These are phyloP conservation scores for Lipomyces yamadae DNA, from an alignment of 805 yeast species.

Conservation along the genomic window DNA sequence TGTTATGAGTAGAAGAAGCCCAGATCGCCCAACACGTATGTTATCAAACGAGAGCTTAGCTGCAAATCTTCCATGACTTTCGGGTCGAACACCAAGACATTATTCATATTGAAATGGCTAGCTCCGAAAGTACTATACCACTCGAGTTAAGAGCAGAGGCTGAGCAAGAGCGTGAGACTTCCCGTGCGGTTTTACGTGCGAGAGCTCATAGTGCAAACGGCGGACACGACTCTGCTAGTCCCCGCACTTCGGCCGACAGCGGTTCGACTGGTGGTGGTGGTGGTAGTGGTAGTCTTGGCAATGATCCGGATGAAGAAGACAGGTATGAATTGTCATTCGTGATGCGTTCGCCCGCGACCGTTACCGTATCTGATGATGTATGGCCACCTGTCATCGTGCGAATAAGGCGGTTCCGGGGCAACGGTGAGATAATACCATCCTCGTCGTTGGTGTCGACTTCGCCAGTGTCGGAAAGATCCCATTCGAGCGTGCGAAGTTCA, in stretches of 20 bases:
- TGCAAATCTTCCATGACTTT: not conserved
- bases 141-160: not conserved
- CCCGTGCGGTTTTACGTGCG: not conserved
- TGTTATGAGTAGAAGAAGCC: not conserved
- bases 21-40: not conserved
- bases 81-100: not conserved
- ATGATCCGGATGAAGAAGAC: not conserved
- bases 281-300: not conserved
- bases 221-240: not conserved
- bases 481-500: not conserved
- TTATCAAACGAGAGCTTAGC: not conserved
- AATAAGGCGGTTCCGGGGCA: not conserved
- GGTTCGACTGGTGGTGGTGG: not conserved
- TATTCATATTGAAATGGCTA: not conserved
- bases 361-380: not conserved
- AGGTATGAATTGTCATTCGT: slow-evolving; percentile 5
- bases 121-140: not conserved
- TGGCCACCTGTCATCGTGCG: not conserved
- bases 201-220: not conserved
- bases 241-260: not conserved
- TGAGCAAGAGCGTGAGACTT: not conserved
- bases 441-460: not conserved
- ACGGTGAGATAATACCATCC: not conserved
- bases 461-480: not conserved
- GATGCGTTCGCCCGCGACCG: not conserved